Percentiles rank a stretch among this genome's conserved stretches.
phyloP scores from a whole-genome alignment of 1,284 basidiomycete genomes.

The Malassezia equina region DNA sequence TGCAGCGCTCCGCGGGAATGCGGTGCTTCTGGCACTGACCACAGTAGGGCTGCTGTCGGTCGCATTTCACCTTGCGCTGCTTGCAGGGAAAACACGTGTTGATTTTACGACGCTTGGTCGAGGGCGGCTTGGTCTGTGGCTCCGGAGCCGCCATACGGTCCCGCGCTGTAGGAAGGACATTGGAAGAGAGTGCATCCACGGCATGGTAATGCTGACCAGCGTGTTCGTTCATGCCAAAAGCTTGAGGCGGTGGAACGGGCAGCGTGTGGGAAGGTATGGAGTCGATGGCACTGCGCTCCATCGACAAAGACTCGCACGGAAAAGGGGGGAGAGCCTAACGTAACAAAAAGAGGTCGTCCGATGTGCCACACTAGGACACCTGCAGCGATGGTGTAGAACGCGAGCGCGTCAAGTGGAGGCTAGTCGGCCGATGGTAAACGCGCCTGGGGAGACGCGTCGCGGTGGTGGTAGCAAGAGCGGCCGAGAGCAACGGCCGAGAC shows the following conservation, averaged over 20 bases:
- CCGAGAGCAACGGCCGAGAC: slow-evolving; percentile 6
- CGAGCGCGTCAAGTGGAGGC: slow-evolving; percentile 14
- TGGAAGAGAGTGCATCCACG: slow-evolving; percentile 17
- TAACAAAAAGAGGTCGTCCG: not conserved
- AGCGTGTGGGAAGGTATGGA: slow-evolving; percentile 14
- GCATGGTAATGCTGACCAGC: slow-evolving; percentile 16
- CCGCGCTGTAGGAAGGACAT: slow-evolving; percentile 10
- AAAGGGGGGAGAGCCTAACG: not conserved
- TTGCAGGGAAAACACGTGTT: slow-evolving; percentile 46
- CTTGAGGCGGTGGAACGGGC: slow-evolving; percentile 11
- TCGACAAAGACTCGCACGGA: not conserved
- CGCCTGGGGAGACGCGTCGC: slow-evolving; percentile 6
- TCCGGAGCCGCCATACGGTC: slow-evolving; percentile 12
- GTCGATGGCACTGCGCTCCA: slow-evolving; percentile 9
- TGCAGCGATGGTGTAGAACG: not conserved
- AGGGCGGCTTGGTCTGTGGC: slow-evolving; percentile 14
- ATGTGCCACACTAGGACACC: not conserved
- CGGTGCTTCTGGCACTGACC: slow-evolving; percentile 39
- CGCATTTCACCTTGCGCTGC: slow-evolving; percentile 38
- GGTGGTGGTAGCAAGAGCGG: slow-evolving; percentile 17
- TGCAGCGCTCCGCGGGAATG: slow-evolving; percentile 30
- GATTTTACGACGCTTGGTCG: slow-evolving; percentile 36
- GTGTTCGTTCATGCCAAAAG: slow-evolving; percentile 16
- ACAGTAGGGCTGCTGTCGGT: slow-evolving; percentile 38
- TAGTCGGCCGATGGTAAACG: slow-evolving; percentile 17